phyloP scores from a whole-genome alignment of 2,329 filamentous ascomycete genomes.

The Colletotrichum sp. region DNA sequence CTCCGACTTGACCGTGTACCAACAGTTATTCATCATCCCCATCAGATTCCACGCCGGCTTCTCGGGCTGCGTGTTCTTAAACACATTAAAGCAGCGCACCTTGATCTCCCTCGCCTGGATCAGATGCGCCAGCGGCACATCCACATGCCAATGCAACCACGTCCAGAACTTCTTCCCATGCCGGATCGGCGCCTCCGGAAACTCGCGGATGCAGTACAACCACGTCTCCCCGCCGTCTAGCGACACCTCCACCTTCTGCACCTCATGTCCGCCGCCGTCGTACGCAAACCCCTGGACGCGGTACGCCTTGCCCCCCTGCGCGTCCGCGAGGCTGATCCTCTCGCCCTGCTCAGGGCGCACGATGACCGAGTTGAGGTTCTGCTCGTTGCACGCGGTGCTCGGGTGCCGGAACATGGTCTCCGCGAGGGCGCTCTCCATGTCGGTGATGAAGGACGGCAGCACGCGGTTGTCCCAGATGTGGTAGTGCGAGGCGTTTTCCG shows the following conservation, averaged over 20 bases:
- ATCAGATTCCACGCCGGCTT: slow-evolving; percentile 52
- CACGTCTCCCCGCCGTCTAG: slow-evolving; percentile 52
- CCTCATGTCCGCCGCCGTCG: slow-evolving; percentile 53
- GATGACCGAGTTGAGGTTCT: slow-evolving; percentile 54
- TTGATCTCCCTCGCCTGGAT: slow-evolving; percentile 45
- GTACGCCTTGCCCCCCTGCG: slow-evolving; percentile 36
- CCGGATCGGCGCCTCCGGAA: slow-evolving; percentile 51
- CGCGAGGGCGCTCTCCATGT: slow-evolving; percentile 53
- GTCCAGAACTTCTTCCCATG: slow-evolving; percentile 61
- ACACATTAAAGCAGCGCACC: slow-evolving; percentile 53
- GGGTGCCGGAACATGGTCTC: slow-evolving; percentile 52
- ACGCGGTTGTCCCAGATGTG: slow-evolving; percentile 57
- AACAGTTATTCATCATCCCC: slow-evolving; percentile 62
- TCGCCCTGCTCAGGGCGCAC: slow-evolving; percentile 51
- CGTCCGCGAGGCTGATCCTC: slow-evolving; percentile 40
- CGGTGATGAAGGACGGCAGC: slow-evolving; percentile 54
- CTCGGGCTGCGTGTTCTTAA: slow-evolving; percentile 55
- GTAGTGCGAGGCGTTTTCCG: slow-evolving; percentile 50
- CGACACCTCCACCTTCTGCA: slow-evolving; percentile 53
- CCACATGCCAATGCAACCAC: slow-evolving; percentile 58
- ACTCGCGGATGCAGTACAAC: slow-evolving; percentile 35
- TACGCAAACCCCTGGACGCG: slow-evolving; percentile 53
- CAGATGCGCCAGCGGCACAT: slow-evolving; percentile 49
- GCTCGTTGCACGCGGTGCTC: slow-evolving; percentile 52
- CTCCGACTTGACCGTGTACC: slow-evolving; percentile 49